These are phyloP conservation scores for Volvariella surrecta DNA, from an alignment of 1,284 basidiomycete species.

Conservation along the genomic window DNA sequence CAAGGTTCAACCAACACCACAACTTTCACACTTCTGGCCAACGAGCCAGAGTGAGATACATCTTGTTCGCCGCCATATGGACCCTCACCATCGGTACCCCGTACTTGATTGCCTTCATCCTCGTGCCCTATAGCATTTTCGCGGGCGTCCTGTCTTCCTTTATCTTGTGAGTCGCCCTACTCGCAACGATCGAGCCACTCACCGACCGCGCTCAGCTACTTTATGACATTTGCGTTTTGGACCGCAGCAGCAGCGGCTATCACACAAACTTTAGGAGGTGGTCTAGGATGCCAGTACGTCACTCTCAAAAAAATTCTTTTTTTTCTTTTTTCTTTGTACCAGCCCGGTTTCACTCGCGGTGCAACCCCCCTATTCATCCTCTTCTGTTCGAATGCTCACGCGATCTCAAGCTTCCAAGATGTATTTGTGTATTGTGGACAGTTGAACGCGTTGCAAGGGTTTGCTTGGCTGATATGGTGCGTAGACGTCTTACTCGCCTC, in stretches of 20 bases:
- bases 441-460: slow-evolving; percentile 51
- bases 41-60: slow-evolving; percentile 53
- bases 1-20: slow-evolving; percentile 45
- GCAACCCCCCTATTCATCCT: too few relatives aligned
- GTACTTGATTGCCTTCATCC: slow-evolving; percentile 47
- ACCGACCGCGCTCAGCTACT: slow-evolving; percentile 33
- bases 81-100: slow-evolving; percentile 48
- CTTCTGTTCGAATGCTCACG: too few relatives aligned
- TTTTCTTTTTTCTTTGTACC: slow-evolving; percentile 1
- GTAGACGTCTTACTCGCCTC: slow-evolving; percentile 10
- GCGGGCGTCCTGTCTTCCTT: slow-evolving; percentile 52
- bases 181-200: background rate
- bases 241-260: slow-evolving; percentile 59
- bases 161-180: slow-evolving; percentile 41
- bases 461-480: slow-evolving; percentile 57
- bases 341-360: too few relatives aligned
- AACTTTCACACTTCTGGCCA: slow-evolving; percentile 42
- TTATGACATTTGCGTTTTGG: slow-evolving; percentile 67
- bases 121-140: slow-evolving; percentile 32
- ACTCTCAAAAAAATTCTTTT: slow-evolving; percentile 1
- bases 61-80: slow-evolving; percentile 64
- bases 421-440: slow-evolving; percentile 58
- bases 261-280: slow-evolving; percentile 55
- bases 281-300: slow-evolving; percentile 56
- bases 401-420: slow-evolving; percentile 22